Base-by-base conservation (phyloP, 2,329 filamentous ascomycete genomes). In the Fusarium foetens region DNA sequence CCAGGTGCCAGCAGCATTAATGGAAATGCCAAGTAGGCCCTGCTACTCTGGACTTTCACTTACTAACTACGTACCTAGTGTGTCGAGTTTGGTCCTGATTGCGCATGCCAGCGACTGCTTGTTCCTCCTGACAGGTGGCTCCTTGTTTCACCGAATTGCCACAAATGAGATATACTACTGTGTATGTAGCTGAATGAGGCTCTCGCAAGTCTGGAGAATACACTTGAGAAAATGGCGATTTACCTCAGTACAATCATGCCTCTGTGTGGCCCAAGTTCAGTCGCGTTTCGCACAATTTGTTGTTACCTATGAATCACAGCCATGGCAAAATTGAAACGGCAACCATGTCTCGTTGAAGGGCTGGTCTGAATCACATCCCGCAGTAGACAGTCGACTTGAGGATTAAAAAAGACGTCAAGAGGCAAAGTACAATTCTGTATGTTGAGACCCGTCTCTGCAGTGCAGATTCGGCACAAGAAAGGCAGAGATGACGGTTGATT, bases 331-430 rank as follows among this genome's bases (percentile, higher is more conserved):
- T 65, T 65, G 72, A 68, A 71, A 76, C 49, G 49, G 35, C 46
- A 68, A 65, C 62, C 63, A 65, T 67, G 63, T 75, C 74, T 74
- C 59, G 66, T 63, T 48, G 63, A 63, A 59, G 57, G 45, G 54
- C 33, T 71, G 39, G 52, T 31, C 35, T 71, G 66, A 54, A 72
- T 75, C 49, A 60, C 54, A 63, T 60, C 49, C 36, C 41, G 33
- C 35, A 62, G 63, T 65, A 61, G 68, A 70, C 72, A 69, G 66
- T 58, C 66, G 68, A 71, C 60, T 43, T 57, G 38, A 63, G 45
- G 19, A 42, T 49, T 29, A 36, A n/a, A 64, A 57, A 64, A 51
- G 38, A 59, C 63, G 53, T 66, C 68, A 55, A 60, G 58, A 63
- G 63, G 36, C 49, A 43, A 46, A 67, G 43, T 36, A 41, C 42